These are phyloP conservation scores for Cetradonia linearis DNA, from an alignment of 495 filamentous ascomycete genomes.

Conservation along the genomic window DNA sequence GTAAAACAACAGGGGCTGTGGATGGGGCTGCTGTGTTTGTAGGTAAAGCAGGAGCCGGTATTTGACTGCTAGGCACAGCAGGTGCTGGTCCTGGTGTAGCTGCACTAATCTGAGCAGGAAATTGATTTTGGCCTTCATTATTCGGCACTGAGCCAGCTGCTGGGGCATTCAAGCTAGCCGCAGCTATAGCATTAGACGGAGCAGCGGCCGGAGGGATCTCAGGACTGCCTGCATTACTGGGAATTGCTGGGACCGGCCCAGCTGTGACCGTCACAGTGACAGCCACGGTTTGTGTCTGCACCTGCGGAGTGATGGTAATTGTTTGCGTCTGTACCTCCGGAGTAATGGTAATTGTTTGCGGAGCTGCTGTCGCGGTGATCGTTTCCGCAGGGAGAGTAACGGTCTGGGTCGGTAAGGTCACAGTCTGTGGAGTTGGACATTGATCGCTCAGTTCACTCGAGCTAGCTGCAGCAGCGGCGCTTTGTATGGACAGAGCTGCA, in stretches of 20 bases:
- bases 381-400: constrained; percentile 17
- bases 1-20: neutral
- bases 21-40: neutral
- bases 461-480: neutral
- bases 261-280: constrained; percentile 10
- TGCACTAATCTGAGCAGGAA: neutral
- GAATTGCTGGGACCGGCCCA: constrained; percentile 5
- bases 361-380: constrained; percentile 18
- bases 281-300: constrained; percentile 12
- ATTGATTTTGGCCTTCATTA: neutral
- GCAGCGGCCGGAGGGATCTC: neutral
- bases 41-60: neutral
- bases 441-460: neutral
- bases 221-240: constrained; percentile 12
- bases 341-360: constrained; percentile 11
- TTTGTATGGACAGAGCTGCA: constrained; percentile 1
- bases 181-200: neutral
- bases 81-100: neutral
- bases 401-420: constrained; percentile 18
- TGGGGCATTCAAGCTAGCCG: neutral
- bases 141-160: neutral
- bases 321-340: constrained; percentile 9
- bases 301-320: constrained; percentile 7
- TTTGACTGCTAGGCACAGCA: neutral
- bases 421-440: constrained; percentile 14